These are phyloP conservation scores for Talaromyces proteolyticus DNA, from an alignment of 495 filamentous ascomycete genomes.

Conservation along the genomic window DNA sequence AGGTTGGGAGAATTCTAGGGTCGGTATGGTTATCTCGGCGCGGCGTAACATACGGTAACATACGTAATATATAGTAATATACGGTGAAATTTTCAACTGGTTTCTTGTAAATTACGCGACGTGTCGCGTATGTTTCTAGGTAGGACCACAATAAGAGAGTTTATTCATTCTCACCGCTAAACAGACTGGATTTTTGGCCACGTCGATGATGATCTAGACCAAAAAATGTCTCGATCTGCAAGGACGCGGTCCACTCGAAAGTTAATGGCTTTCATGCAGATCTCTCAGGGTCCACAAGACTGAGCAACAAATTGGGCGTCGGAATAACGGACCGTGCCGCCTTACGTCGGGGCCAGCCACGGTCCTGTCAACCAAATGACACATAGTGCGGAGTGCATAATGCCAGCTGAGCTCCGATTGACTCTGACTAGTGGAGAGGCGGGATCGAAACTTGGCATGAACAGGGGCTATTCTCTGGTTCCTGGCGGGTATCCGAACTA, in stretches of 20 bases:
- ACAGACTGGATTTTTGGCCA: neutral
- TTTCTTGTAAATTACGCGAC: neutral
- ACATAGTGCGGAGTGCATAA: neutral
- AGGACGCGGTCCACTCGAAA: too few relatives aligned
- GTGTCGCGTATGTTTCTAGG: neutral
- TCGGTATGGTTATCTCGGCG: too few relatives aligned
- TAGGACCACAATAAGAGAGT: too few relatives aligned
- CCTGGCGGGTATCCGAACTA: too few relatives aligned
- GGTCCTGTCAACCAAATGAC: neutral
- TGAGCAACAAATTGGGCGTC: neutral
- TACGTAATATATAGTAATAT: neutral
- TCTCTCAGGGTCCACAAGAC: neutral
- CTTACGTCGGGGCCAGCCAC: neutral
- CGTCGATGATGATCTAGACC: neutral
- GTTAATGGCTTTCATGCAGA: too few relatives aligned
- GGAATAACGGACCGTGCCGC: neutral
- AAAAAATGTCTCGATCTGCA: neutral
- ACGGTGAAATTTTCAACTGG: neutral
- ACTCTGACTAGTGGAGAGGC: neutral
- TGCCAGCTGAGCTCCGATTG: neutral
- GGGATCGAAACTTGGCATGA: neutral
- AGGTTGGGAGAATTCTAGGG: too few relatives aligned
- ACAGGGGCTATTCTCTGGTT: neutral
- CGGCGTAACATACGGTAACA: neutral
- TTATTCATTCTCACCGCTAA: too few relatives aligned